Conservation (phyloP, 352 stramenopile genomes). For the Detonula confervacea region DNA sequence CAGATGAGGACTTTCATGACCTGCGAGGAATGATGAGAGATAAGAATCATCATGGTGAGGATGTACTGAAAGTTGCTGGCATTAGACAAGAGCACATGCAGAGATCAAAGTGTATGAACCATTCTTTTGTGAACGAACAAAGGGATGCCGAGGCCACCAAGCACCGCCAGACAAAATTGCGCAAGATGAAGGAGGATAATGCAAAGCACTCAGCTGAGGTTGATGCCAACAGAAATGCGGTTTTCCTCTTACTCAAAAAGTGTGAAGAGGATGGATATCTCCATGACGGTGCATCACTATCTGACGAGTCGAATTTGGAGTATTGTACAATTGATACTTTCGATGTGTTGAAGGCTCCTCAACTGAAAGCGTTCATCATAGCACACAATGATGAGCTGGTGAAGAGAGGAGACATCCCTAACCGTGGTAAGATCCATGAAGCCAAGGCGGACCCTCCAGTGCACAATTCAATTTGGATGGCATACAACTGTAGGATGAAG, state of each 20-base stretch:
- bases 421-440: constrained; percentile 5
- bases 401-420: background rate
- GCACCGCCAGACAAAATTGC: background rate
- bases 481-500: background rate
- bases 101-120: background rate
- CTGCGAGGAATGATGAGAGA: background rate
- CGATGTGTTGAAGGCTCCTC: background rate
- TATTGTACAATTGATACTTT: constrained; percentile 1
- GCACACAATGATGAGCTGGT: constrained; percentile 1
- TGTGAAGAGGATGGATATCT: background rate
- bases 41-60: background rate
- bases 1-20: constrained; percentile 6
- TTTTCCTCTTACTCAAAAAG: background rate
- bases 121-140: background rate
- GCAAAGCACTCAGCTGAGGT: background rate
- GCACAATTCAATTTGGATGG: too few relatives aligned
- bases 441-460: background rate
- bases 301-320: background rate
- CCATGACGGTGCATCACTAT: background rate
- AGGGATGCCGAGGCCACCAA: background rate
- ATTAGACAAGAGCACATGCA: background rate
- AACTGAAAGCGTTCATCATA: constrained; percentile 7
- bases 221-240: background rate
- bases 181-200: constrained; percentile 2
- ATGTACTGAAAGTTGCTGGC: background rate